Percentiles rank a stretch among this genome's conserved stretches.
These are phyloP conservation scores for Hericium alpestre DNA, from an alignment of 768 basidiomycete genomes.

Conservation along the genomic window DNA sequence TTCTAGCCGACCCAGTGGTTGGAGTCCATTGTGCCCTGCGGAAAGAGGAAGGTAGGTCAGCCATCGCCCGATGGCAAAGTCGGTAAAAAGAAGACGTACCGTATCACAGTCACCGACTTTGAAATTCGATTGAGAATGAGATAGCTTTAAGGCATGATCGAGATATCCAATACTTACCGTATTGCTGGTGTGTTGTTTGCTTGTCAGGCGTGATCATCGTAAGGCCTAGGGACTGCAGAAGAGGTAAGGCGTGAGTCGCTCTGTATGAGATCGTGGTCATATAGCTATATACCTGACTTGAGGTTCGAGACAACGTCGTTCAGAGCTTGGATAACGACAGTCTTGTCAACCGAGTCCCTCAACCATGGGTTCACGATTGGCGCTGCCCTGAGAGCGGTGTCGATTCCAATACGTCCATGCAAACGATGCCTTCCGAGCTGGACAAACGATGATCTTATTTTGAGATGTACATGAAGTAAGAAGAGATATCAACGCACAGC, in stretches of 20 bases:
- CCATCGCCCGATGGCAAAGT: background rate
- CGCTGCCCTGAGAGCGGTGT: conserved; percentile 37
- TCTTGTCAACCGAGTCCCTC: conserved; percentile 45
- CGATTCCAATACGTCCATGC: conserved; percentile 51
- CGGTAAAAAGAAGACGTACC: conserved; percentile 4
- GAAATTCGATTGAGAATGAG: no score
- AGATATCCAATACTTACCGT: conserved; percentile 25
- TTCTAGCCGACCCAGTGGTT: conserved; percentile 56
- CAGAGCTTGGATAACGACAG: conserved; percentile 37
- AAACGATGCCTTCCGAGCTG: conserved; percentile 51
- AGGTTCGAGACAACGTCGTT: conserved; percentile 36
- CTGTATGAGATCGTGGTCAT: background rate
- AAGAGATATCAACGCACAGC: conserved; percentile 26
- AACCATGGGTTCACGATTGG: conserved; percentile 49
- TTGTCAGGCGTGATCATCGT: conserved; percentile 52
- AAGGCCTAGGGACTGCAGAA: conserved; percentile 33
- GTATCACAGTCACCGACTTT: conserved; percentile 22
- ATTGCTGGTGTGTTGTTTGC: conserved; percentile 41
- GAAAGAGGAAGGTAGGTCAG: conserved; percentile 23
- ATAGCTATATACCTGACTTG: conserved; percentile 24
- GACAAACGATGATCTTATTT: background rate
- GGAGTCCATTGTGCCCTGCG: conserved; percentile 35
- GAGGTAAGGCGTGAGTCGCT: background rate
- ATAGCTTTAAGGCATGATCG: background rate
- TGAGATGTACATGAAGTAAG: background rate